Conservation (phyloP, 2,329 filamentous ascomycete genomes). For the Trichoderma cornu-damae region DNA sequence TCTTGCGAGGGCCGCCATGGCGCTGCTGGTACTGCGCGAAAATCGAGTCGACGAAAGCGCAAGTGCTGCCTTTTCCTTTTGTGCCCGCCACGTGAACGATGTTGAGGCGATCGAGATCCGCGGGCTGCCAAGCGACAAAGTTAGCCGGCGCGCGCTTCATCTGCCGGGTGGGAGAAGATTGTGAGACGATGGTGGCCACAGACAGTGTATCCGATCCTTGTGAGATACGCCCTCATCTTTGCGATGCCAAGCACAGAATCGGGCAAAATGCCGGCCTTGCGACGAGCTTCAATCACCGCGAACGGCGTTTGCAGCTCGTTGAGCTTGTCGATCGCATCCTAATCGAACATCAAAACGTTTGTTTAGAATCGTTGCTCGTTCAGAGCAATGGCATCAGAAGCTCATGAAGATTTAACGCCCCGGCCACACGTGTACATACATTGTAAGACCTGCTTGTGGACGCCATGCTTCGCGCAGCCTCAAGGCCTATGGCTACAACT, state of each 20-base stretch:
- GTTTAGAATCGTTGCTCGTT: too few species aligned
- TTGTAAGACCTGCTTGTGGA: slow-evolving; percentile 33
- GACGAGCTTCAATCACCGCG: slow-evolving; percentile 70
- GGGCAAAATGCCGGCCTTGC: slow-evolving; percentile 65
- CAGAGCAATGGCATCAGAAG: too few species aligned
- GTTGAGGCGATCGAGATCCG: slow-evolving; percentile 56
- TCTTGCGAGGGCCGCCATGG: slow-evolving; percentile 37
- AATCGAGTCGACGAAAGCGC: slow-evolving; percentile 61
- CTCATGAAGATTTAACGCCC: too few species aligned
- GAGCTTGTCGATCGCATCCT: slow-evolving; percentile 81
- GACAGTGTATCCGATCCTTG: slow-evolving; percentile 69
- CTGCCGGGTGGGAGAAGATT: not conserved
- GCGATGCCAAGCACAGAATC: slow-evolving; percentile 61
- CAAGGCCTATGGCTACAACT: slow-evolving; percentile 21
- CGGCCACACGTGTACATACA: slow-evolving; percentile 27
- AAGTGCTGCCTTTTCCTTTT: slow-evolving; percentile 73
- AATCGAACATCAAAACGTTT: not conserved
- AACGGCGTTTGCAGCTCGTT: slow-evolving; percentile 91
- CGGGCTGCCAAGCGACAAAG: slow-evolving; percentile 26
- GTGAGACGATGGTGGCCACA: slow-evolving; percentile 17
- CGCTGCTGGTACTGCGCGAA: slow-evolving; percentile 46
- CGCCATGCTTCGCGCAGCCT: slow-evolving; percentile 27
- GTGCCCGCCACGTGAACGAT: slow-evolving; percentile 67
- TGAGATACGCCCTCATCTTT: slow-evolving; percentile 75
- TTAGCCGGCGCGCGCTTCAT: not conserved